Base-by-base conservation (phyloP, 2,329 filamentous ascomycete genomes). In the Colletotrichum phormii region DNA sequence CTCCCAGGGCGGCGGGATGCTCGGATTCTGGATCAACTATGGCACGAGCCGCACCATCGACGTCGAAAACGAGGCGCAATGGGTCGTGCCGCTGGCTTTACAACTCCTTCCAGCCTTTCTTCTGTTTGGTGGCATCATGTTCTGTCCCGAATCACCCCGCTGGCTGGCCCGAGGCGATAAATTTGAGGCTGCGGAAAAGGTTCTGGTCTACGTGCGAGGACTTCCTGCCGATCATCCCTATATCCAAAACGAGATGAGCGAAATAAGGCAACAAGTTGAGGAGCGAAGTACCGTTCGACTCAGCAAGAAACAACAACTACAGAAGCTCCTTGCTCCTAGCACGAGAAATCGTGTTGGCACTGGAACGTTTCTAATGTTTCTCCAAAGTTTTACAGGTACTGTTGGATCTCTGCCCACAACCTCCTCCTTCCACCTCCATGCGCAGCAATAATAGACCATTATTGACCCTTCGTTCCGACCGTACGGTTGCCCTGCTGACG, bases 241-340 rank as follows among this genome's bases (percentile, higher is more conserved):
- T 29, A 68, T 82, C 55, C 77, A 76, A n/a, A 77, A 80, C 13
- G 88, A 91, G 76, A 89, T 89, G 77, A 81, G 83, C 24, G 89
- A 91, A 72, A 91, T 92, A 74, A 86, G 86, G 46, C 80, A 83
- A 1, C 90, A 90, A 13, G 89, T 92, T 22, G 84, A 88, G 29
- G 87, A 90, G 67, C 76, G 76, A 46, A 80, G 76, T 49, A 80
- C 77, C 8, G 74, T 77, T 11, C 79, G 77, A 7, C 76, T 81
- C 75, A 80, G 76, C 75, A 76, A 76, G 67, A 76, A 73, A 73
- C 72, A 77, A 29, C 75, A 77, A 71, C 75, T 81, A 73, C 77
- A 76, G 76, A 82, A 81, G 76, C 76, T 82, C 3, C 80, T 83
- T 71, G 75, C 79, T 18, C 79, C 79, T 77, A 79, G 82, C 4